These are phyloP conservation scores for Glycine tomentella DNA, from an alignment of 306 rosid species.

Conservation along the genomic window DNA sequence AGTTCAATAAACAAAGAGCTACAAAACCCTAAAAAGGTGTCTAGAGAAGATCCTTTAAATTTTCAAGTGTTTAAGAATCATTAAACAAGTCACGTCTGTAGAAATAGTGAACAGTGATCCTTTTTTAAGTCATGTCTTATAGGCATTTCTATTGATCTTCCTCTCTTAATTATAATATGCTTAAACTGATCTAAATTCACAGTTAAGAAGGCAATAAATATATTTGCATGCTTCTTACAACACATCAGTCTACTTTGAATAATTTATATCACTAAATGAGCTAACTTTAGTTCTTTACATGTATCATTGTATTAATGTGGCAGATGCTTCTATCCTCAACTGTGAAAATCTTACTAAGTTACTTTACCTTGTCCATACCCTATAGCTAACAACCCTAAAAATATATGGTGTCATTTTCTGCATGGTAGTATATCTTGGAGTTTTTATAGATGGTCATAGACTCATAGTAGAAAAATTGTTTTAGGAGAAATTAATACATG, in stretches of 20 bases:
- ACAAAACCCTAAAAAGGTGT: no score
- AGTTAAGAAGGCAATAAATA: conserved; percentile 1
- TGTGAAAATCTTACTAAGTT: no score
- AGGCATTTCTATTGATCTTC: neutral
- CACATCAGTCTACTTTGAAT: neutral
- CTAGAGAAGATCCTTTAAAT: no score
- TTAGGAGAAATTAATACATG: neutral
- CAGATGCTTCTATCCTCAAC: neutral
- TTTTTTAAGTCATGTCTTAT: no score
- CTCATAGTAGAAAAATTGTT: neutral
- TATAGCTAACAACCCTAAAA: neutral
- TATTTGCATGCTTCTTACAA: conserved; percentile 5
- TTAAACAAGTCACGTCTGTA: neutral
- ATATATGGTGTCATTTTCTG: neutral
- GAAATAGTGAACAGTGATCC: neutral
- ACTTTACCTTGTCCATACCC: no score
- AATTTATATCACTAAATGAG: conserved; percentile 24
- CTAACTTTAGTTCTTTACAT: neutral
- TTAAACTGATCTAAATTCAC: neutral
- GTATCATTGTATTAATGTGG: neutral
- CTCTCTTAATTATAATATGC: neutral
- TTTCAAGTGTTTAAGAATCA: neutral
- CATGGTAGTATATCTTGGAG: neutral
- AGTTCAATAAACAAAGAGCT: no score
- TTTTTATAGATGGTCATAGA: neutral